Conservation (phyloP, 2,329 filamentous ascomycete species). For the Bipolaris zeicola region DNA sequence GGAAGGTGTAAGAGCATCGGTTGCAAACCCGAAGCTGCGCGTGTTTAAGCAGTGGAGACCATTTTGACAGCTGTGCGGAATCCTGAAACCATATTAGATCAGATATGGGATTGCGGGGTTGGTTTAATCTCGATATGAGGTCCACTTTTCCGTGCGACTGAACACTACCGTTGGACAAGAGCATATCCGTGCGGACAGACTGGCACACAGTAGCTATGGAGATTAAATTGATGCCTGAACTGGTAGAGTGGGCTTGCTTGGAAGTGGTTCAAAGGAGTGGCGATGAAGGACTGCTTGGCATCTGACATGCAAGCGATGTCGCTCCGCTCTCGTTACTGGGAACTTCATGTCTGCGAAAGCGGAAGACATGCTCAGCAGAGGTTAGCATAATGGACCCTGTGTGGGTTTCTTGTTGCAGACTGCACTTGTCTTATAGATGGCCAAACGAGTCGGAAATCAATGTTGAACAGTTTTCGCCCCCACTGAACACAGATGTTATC, state of each 20-base stretch:
- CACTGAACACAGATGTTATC: not conserved
- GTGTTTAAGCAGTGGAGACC: slow-evolving; percentile 8
- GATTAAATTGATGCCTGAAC: slow-evolving; percentile 17
- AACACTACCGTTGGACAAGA: slow-evolving; percentile 22
- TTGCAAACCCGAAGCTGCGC: slow-evolving; percentile 9
- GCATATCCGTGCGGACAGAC: slow-evolving; percentile 21
- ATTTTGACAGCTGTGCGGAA: slow-evolving; percentile 3
- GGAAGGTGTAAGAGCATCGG: slow-evolving; percentile 25
- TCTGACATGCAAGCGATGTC: slow-evolving; percentile 14
- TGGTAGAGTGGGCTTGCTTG: slow-evolving; percentile 16
- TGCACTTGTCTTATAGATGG: slow-evolving; percentile 9
- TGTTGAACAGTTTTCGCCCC: not conserved
- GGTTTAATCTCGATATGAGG: slow-evolving; percentile 26
- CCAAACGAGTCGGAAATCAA: slow-evolving; percentile 1
- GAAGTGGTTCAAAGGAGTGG: slow-evolving; percentile 19
- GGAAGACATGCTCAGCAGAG: slow-evolving; percentile 14
- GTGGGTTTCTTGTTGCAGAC: slow-evolving; percentile 2
- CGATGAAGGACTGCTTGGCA: slow-evolving; percentile 23
- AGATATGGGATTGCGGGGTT: slow-evolving; percentile 29
- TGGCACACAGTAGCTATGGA: slow-evolving; percentile 21
- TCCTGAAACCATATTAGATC: slow-evolving; percentile 16
- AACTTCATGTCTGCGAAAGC: slow-evolving; percentile 15
- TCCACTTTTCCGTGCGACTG: slow-evolving; percentile 20
- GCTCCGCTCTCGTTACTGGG: slow-evolving; percentile 4
- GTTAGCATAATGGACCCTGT: slow-evolving; percentile 17